phyloP scores from a whole-genome alignment of 106 monocot genomes.

The Acorus calamus region DNA sequence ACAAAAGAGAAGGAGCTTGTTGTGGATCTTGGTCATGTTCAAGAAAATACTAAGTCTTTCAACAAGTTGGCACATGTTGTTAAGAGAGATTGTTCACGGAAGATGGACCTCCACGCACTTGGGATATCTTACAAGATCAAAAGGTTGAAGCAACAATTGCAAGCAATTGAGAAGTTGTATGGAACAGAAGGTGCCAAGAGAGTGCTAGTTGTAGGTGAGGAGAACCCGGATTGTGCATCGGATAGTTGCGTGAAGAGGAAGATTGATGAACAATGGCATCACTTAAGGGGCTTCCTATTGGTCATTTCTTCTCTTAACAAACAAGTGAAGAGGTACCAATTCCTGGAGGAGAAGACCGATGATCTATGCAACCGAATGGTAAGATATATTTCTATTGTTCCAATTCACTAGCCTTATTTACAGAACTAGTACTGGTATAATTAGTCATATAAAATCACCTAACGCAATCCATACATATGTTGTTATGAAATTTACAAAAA shows the following conservation, averaged over 20 bases:
- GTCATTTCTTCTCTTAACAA: conserved; percentile 56
- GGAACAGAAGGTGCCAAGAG: conserved; percentile 10
- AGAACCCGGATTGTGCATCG: not conserved
- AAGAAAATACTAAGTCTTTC: conserved; percentile 3
- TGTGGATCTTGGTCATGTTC: conserved; percentile 22
- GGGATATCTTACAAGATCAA: conserved; percentile 81
- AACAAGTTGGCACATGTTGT: not conserved
- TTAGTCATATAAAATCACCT: no score
- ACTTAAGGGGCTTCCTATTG: conserved; percentile 28
- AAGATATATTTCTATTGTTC: not conserved
- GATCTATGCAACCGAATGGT: conserved; percentile 72
- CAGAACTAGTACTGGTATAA: no score
- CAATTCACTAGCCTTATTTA: no score
- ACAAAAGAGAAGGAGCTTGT: conserved; percentile 37
- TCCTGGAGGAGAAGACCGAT: conserved; percentile 76
- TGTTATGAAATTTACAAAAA: no score
- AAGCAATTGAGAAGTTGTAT: conserved; percentile 53
- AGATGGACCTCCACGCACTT: conserved; percentile 74
- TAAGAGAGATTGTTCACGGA: conserved; percentile 22
- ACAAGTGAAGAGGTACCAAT: conserved; percentile 71
- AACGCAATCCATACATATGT: no score
- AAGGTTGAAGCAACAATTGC: conserved; percentile 73
- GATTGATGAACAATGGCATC: conserved; percentile 10
- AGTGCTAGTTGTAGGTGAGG: not conserved
- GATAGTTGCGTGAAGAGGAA: conserved; percentile 8